Conservation (phyloP, 2,329 filamentous ascomycete species). For the Calonectria pteridis region DNA sequence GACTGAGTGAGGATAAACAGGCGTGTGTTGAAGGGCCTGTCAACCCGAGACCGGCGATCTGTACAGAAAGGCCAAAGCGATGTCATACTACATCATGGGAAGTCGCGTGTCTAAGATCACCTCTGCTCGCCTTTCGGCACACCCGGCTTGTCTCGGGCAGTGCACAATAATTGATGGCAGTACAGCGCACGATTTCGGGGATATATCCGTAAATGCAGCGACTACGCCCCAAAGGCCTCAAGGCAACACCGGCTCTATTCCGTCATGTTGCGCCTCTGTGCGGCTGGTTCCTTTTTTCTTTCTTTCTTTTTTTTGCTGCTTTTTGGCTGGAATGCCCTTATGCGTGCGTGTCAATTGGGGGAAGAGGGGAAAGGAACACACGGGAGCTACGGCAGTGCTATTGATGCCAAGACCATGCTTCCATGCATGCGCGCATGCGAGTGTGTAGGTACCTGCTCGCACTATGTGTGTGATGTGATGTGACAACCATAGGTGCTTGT, state of each 20-base stretch:
- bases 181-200: neutral
- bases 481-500: neutral
- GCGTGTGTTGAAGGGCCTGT: neutral
- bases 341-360: constrained; percentile 2
- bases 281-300: neutral
- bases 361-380: neutral
- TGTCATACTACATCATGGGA: neutral
- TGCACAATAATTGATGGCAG: neutral
- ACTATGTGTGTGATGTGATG: constrained; percentile 2
- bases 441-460: neutral
- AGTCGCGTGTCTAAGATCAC: neutral
- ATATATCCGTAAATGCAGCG: neutral
- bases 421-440: neutral
- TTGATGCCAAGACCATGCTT: constrained; percentile 9
- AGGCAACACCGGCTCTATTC: neutral
- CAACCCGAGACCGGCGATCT: neutral
- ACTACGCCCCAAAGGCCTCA: neutral
- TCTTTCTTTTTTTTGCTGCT: neutral
- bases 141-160: neutral
- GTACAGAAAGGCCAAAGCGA: neutral
- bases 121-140: neutral
- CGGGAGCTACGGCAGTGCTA: neutral
- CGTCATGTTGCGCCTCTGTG: neutral
- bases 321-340: neutral
- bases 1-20: neutral